phyloP scores from a whole-genome alignment of 306 rosid genomes.

The Rosa lucieae region DNA sequence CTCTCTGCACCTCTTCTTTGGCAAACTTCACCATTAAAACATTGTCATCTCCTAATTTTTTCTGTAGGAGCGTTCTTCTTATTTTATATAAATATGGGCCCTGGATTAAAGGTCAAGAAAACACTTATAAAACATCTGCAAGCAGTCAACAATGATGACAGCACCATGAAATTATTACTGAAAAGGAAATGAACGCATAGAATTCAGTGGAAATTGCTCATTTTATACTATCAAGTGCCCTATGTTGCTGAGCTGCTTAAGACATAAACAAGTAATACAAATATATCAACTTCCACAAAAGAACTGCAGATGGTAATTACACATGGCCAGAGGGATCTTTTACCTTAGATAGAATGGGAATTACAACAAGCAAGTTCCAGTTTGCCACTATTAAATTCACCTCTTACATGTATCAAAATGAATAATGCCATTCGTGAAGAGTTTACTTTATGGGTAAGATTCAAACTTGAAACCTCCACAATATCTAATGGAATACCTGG shows the following conservation, averaged over 20 bases:
- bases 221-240: background rate
- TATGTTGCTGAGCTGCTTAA: slow-evolving; percentile 6
- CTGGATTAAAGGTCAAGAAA: slow-evolving; percentile 39
- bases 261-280: background rate
- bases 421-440: background rate
- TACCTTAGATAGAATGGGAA: background rate
- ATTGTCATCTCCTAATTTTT: slow-evolving; percentile 71
- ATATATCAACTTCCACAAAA: background rate
- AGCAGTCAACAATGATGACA: slow-evolving; percentile 1
- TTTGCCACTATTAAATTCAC: background rate
- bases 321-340: background rate
- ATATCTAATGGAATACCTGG: background rate
- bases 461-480: background rate
- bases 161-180: background rate
- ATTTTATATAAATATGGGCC: slow-evolving; percentile 54
- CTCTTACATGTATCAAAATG: background rate
- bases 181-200: background rate
- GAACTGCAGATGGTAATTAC: background rate
- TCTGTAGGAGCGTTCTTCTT: slow-evolving; percentile 59
- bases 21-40: slow-evolving; percentile 63
- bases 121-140: background rate
- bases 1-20: slow-evolving; percentile 14
- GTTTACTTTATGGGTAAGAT: background rate
- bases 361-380: background rate
- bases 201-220: background rate